Evolutionary conservation across 805 yeast genomes (phyloP), one percentile per base, ranked within the genome.

Genomic region (Metschnikowia orientalis): DNA sequence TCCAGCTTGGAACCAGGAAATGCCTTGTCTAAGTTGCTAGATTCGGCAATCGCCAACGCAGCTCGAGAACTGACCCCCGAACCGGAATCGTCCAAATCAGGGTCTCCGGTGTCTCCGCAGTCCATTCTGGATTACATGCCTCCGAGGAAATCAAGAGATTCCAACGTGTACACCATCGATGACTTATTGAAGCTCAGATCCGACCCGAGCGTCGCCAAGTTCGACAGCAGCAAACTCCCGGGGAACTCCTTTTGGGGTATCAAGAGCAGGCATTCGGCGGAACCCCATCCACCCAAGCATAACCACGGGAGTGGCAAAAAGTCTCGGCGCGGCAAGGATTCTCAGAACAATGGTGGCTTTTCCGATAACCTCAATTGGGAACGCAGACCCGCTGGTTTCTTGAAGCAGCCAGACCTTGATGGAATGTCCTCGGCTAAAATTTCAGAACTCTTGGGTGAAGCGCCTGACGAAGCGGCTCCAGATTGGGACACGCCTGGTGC

Each of bases 211-310:
- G 56, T 63, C 20, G 49, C 50, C 10, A 48, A 53, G 30, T 56
- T 59, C 37, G 51, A 51, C 32, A 32, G 53, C 5, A 48, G 58
- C 9, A 41, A 52, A 18, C 57, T 74, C 41, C 80, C 81, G 3
- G 70, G 61, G 22, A 57, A 53, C 33, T 57, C 63, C 11, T 77
- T 75, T 44, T 77, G 78, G 73, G 63, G 73, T 38, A 48, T 63
- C 33, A 60, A 58, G 41, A 45, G 26, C 32, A 44, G 32, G 23
- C 28, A 26, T 20, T 13, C 16, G 25, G 15, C 35, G n/a, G 25
- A 28, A 23, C n/a, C n/a, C n/a, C n/a, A n/a, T n/a, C n/a, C n/a
- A n/a, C 18, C 16, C 15, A 18, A 16, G 15, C 9, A 31, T 16
- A 25, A 32, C 15, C 18, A 29, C 12, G 38, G 40, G 11, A 30